A percentile compares a stretch with the other conserved stretches of the same genome.
Conservation (phyloP, 2,329 filamentous ascomycete species). For the Cladosporium colombiae region DNA sequence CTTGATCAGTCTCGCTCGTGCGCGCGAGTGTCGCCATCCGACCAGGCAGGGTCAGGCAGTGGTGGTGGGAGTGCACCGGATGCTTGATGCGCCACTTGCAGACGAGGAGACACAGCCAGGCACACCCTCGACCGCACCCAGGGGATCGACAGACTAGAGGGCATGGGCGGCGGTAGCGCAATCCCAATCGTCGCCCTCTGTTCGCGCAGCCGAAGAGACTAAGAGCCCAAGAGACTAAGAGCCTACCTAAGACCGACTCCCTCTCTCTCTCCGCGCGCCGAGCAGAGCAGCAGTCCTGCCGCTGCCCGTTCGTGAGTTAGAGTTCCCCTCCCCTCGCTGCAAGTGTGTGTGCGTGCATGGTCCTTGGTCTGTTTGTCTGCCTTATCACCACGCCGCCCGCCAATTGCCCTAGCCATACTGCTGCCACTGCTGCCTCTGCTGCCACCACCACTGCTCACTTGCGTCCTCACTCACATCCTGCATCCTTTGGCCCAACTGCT, state of each 20-base stretch:
- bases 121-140: background rate
- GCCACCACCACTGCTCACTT: background rate
- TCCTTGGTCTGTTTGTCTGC: background rate
- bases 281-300: background rate
- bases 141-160: background rate
- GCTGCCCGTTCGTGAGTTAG: background rate
- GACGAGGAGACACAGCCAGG: background rate
- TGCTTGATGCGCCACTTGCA: background rate
- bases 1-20: background rate
- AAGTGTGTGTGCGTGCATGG: background rate
- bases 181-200: background rate
- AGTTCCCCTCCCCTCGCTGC: background rate
- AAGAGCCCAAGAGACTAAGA: background rate
- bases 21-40: background rate
- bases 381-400: background rate
- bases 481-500: too few relatives aligned
- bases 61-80: background rate
- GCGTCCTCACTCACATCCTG: background rate
- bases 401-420: background rate
- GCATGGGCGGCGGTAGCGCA: background rate
- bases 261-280: slow-evolving; percentile 1
- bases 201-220: background rate
- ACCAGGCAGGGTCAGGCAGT: background rate
- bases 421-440: background rate
- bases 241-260: background rate